Evolutionary conservation across 139 green algal genomes (phyloP), one percentile per base, ranked within the genome.

Genomic region (Deuterostichococcus epilithicus): DNA sequence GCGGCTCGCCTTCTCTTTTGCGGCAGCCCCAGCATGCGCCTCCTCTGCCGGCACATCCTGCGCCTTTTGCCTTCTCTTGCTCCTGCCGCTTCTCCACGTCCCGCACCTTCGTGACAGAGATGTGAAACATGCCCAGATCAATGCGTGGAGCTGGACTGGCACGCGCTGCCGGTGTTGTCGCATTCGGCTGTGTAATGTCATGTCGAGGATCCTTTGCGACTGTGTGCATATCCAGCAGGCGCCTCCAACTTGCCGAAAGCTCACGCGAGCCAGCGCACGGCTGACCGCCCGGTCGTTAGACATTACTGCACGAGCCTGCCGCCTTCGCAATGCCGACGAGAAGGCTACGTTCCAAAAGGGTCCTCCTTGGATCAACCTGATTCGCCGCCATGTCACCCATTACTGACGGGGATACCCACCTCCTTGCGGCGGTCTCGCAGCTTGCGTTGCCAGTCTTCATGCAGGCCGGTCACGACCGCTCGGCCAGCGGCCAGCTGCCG

Each of bases 21-120:
- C 52, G 5, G 52, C 52, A 63, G 52, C 52, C 52, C 18, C 52
- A n/a, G 52, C 77, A 8, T 45, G 73, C 65, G 78, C 74, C 10
- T 47, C 33, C 22, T 63, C 73, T 39, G 77, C 76, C 34, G 80
- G 33, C 35, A 77, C 33, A 5, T 63, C 58, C 67, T 77, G 75
- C 34, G 52, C 39, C 66, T n/a, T 73, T 79, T 28, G 68, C 47
- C 18, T 71, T 80, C 72, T 94, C 88, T 78, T 89, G 86, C 37
- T 88, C 76, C 77, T 94, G 89, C 33, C 87, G 85, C 73, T 87
- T 85, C 84, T 93, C 90, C 74, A 96, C 82, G 72, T 92, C 88
- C 0, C 83, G 87, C 63, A 96, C 90, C 88, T 94, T 78, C 25
- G 15, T 20, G 45, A 78, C 30, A 39, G 3, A 1, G 44, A 3